Evolutionary conservation across 345 rosid genomes (phyloP), one percentile per base, ranked within the genome.

Genomic region (Eucalyptus microcorys): DNA sequence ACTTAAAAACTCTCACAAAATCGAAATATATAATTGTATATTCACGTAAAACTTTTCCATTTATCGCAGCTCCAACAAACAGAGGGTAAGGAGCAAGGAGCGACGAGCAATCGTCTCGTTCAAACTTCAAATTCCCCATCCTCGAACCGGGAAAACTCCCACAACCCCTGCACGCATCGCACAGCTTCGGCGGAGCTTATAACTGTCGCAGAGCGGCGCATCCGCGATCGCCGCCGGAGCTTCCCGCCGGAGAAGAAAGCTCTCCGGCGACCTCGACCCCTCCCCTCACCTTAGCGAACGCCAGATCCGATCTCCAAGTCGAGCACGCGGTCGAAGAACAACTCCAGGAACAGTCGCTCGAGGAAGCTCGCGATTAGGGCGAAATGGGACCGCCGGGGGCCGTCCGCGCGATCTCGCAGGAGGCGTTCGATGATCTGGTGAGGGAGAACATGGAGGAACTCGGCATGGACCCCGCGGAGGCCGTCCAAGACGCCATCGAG

Each of bases 361-460:
- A 71, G 83, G 13, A 71, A 37, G 83, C 45, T 57, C 24, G 49
- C 27, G 8, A 27, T 24, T 14, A 88, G 64, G 43, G 49, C 87
- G 21, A 90, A 90, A 95, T 94, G 97, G 96, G 91, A 59, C 94
- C 94, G 11, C 91, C 95, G 52, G 92, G 92, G 92, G 92, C 87
- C 80, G 91, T 61, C 21, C 96, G 97, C 30, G 47, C 94, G 50
- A 97, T 98, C 92, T 98, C 98, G 50, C 98, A 97, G 91, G 98
- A 94, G 61, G 98, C 99, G 6, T 97, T 96, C 91, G 96, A 98
- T 87, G 98, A 96, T 87, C 91, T 97, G 45, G 98, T 96, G 32
- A 95, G 92, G 85, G 99, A 98, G 91, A 98, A 97, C 94, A 91
- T 94, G 81, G 98, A 97, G 87, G 99, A 95, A 52, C 96, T 98